Base-by-base conservation (phyloP, 2,329 filamentous ascomycete genomes). In the Aaosphaeria arxii region DNA sequence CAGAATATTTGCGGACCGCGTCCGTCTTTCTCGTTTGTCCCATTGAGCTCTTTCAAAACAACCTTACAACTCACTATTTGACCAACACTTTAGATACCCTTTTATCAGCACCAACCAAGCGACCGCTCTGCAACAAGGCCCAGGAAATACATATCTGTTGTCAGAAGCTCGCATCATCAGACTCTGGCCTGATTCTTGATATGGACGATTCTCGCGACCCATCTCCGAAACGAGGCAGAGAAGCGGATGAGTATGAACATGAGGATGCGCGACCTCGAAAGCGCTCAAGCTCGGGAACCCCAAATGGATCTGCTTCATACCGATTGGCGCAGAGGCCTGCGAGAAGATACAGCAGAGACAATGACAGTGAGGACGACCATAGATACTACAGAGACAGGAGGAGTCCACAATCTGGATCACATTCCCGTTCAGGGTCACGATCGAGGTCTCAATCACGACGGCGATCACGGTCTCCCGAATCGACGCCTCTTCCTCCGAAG, bases 401-500 rank as follows among this genome's bases (percentile, higher is more conserved):
- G 6, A 45, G 45, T 24, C 43, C 49, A 7, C 51, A 47, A 1
- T 57, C 56, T 7, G 46, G 48, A 13, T 58, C 57, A 5, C 45
- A 30, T 24, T 42, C 59, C 4, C 50, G 47, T 7, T 57, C 54
- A n/a, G 44, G 44, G 11, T 58, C 57, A 24, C 52, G 47, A 4
- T 62, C 61, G 13, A 44, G 43, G 36, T 61, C 55, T 11, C 42
- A 29, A 13, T 57, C 61, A 6, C 54, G 47, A 6, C 58, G 52
- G 4, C 59, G 52, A 9, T 62, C 59, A 2, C 33, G 39, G 13
- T 57, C 56, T 17, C 50, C 45, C 4, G 46, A 45, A 33, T 29
- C 71, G 69, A 47, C 69, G 35, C 72, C 71, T 33, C 72, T 70
- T 30, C 69, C 66, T 40, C 74, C 66, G 28, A 78, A 83, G 51